phyloP scores from a whole-genome alignment of 345 rosid species.

The Salix dunnii region DNA sequence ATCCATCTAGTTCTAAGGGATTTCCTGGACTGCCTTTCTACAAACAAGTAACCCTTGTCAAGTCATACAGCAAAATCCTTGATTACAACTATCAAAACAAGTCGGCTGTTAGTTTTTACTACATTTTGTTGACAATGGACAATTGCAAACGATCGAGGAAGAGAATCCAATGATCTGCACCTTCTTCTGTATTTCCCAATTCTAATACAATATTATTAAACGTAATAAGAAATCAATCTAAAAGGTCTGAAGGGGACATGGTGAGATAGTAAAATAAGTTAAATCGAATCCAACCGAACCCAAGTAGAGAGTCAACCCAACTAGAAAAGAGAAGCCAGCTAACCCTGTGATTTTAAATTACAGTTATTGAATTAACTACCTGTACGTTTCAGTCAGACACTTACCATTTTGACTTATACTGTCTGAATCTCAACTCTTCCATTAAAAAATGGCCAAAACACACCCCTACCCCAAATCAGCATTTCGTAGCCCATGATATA shows the following conservation, averaged over 20 bases:
- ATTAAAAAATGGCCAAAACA: not conserved
- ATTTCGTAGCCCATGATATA: not conserved
- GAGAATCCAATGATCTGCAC: no score
- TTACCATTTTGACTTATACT: not conserved
- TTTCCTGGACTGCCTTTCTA: not conserved
- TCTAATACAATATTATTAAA: no score
- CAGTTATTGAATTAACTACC: constrained; percentile 1
- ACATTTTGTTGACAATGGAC: no score
- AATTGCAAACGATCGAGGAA: no score
- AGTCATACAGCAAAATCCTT: no score
- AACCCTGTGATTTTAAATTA: not conserved
- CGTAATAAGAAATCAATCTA: no score
- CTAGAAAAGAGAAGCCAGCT: not conserved
- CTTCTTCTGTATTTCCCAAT: no score
- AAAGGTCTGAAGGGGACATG: not conserved
- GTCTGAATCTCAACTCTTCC: constrained; percentile 2
- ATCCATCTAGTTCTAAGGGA: not conserved
- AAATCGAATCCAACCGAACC: not conserved
- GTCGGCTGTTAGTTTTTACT: no score
- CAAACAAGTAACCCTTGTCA: not conserved
- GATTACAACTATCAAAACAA: no score
- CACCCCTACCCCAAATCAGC: not conserved
- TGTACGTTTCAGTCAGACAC: not conserved
- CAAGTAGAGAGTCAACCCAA: not conserved
- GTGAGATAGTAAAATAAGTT: not conserved